These are phyloP conservation scores for thale cress (Arabidopsis thaliana) DNA, from an alignment of 345 rosid species.

Conservation along the genomic window TAIR10.1 NC_003074.8:20808001-20808500, in stretches of 20 bases:
- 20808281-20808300: no score
- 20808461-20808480: no score
- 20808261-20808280: not conserved
- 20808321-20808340: no score
- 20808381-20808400: no score
- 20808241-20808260: not conserved
- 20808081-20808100: slow-evolving; percentile 21
- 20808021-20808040: slow-evolving; percentile 22
- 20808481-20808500: no score
- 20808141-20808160: not conserved
- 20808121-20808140: slow-evolving; percentile 15
- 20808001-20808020: not conserved
- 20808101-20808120: slow-evolving; percentile 29
- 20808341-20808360: no score
- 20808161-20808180: slow-evolving; percentile 26
- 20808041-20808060: not conserved
- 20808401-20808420: no score
- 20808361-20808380: no score
- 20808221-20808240: slow-evolving; percentile 15
- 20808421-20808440: no score
- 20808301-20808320: no score
- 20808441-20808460: no score
- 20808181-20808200: not conserved
- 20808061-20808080: slow-evolving; percentile 8
- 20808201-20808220: slow-evolving; percentile 8